Evolutionary conservation across 2,329 filamentous ascomycete species (phyloP), one percentile per base, ranked within the genome.

Genomic region (Colletotrichum lindemuthianum): DNA sequence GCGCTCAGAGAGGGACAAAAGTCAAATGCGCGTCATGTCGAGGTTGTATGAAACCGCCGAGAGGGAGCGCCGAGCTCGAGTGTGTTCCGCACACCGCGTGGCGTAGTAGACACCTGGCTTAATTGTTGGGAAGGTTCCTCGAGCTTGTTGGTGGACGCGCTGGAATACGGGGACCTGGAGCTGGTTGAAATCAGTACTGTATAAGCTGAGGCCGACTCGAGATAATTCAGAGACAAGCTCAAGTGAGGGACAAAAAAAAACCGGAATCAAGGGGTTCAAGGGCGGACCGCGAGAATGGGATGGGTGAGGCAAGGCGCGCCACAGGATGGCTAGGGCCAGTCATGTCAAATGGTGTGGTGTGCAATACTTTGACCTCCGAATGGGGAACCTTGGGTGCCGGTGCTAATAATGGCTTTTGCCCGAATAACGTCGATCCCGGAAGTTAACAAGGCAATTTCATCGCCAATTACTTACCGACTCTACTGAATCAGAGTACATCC

Each of bases 21-120:
- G 41, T 66, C 49, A 66, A 34, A 10, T 39, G 43, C 60, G 39
- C 53, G 48, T 59, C 65, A 63, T 48, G 16, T 50, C 57, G 52
- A 43, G 34, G 34, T 52, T 34, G 59, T 37, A 47, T 59, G 63
- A 63, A 67, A 63, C 61, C 44, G 57, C 57, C 49, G 40, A 66
- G 53, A 47, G 36, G 16, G 48, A 63, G 39, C 55, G 52, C 36
- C 48, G 51, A 51, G 37, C 15, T 49, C 32, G 40, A 48, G 32
- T 55, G n/a, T 43, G 57, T 58, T 61, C 47, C 56, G n/a, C n/a
- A n/a, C n/a, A n/a, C n/a, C n/a, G 60, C 44, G 55, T 60, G 24
- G 60, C 44, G 55, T 60, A 47, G 41, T 40, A 47, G 54, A 44
- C 36, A 55, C 49, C 8, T 51, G 34, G 43, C 40, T 39, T 37